Conservation (phyloP, 352 stramenopile genomes). For the Phytophthora brassicae region DNA sequence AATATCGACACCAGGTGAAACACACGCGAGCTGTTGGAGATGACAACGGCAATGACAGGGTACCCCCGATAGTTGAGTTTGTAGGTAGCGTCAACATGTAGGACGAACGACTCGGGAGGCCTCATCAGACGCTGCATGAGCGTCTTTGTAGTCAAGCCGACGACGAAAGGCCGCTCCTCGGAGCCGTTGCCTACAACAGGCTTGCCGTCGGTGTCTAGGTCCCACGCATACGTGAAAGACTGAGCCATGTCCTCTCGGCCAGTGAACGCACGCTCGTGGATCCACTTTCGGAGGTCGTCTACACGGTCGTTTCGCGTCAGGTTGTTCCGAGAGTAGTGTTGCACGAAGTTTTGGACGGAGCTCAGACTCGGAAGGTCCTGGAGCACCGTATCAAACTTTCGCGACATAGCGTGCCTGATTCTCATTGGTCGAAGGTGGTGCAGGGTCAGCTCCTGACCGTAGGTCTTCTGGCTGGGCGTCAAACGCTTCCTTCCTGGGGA, state of each 20-base stretch:
- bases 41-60: background rate
- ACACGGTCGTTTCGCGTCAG: background rate
- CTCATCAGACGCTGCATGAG: background rate
- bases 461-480: background rate
- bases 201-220: background rate
- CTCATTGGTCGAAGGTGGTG: background rate
- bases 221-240: background rate
- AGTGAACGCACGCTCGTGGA: background rate
- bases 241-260: background rate
- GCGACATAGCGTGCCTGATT: background rate
- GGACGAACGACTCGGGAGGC: background rate
- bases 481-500: too few species aligned
- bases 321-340: background rate
- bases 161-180: background rate
- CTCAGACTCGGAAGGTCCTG: background rate
- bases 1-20: background rate
- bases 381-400: background rate
- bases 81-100: background rate
- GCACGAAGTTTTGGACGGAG: background rate
- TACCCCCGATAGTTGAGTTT: background rate
- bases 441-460: background rate
- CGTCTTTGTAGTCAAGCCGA: background rate
- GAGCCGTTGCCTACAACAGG: background rate
- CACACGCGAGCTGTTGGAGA: background rate
- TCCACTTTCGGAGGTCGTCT: background rate